Percentiles rank a stretch among this genome's conserved stretches.
Conservation (phyloP, 768 basidiomycete species). For the Lactifluus rugatus region DNA sequence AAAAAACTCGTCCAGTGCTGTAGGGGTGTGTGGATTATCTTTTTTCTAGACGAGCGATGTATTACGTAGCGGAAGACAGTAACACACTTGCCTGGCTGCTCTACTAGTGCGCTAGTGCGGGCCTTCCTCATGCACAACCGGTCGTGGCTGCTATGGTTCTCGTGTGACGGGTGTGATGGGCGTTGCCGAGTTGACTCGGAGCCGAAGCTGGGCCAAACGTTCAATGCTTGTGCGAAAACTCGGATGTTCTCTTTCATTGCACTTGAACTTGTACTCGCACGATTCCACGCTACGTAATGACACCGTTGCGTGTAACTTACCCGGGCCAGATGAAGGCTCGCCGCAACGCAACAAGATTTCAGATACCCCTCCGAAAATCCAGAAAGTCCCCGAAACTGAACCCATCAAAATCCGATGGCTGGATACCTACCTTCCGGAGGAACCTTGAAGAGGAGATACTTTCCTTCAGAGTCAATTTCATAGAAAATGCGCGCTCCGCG, state of each 20-base stretch:
- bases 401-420: slow-evolving; percentile 8
- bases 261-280: background rate
- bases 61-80: no score
- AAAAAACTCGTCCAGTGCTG: no score
- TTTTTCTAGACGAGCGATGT: no score
- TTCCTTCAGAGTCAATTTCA: background rate
- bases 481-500: background rate
- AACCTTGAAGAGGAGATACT: background rate
- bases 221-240: background rate
- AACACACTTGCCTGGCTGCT: no score
- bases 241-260: background rate
- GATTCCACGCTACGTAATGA: slow-evolving; percentile 1
- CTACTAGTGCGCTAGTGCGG: no score
- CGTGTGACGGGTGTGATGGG: background rate
- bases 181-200: no score
- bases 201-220: background rate
- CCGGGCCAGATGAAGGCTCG: no score
- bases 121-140: no score
- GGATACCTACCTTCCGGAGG: background rate
- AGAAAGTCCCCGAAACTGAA: background rate
- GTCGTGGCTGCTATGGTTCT: background rate
- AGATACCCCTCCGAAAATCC: background rate
- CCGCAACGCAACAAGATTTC: background rate
- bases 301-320: background rate
- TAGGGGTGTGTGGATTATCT: no score